Base-by-base conservation (phyloP, 306 rosid species). In the Cucurbita argyrosperma region DNA sequence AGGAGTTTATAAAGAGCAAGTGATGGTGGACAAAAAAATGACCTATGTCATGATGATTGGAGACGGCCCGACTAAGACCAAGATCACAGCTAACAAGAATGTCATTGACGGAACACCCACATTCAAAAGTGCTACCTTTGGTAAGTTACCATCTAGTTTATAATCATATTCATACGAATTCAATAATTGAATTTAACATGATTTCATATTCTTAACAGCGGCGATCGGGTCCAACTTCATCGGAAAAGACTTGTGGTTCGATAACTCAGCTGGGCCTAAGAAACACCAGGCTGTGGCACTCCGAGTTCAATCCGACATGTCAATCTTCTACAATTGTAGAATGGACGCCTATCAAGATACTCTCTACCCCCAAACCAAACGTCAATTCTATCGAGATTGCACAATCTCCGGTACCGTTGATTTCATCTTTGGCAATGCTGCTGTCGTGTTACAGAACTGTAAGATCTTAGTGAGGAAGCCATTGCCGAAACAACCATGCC, bases 1-100 rank as follows among this genome's bases (percentile, higher is more conserved):
- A 4, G 98, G 98, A 6, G 72, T 85, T 26, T 93, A 90, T 35
- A 23, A 21, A 0, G 96, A 89, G 79, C 26, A 43, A 7, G 88
- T 90, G 1, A 3, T 19, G 2, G 0, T 93, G 3, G 35, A 37
- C 4, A 80, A 77, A 75, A 0, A 5, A 0, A 85, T 82, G 91
- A 81, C 78, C 6, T 45, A 71, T 30, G 35, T 30, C 35, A 30
- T 30, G 35, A 1, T 30, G 35, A 30, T 30, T 30, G 35, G 35
- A 30, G 35, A 30, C 0, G 35, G 35, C 35, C 35, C 35, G 35
- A 78, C 83, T 4, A 86, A 82, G 68, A 87, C 96, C 43, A 84
- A 1, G 54, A 75, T 93, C 87, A 84, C 85, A 2, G 84, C 79
- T 1, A 79, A n/a, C 35, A 30, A 30, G 35, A 30, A 30, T 30